Percentiles rank a stretch among this genome's conserved stretches.
phyloP scores from a whole-genome alignment of 345 rosid genomes.

The Populus pruinosa region DNA sequence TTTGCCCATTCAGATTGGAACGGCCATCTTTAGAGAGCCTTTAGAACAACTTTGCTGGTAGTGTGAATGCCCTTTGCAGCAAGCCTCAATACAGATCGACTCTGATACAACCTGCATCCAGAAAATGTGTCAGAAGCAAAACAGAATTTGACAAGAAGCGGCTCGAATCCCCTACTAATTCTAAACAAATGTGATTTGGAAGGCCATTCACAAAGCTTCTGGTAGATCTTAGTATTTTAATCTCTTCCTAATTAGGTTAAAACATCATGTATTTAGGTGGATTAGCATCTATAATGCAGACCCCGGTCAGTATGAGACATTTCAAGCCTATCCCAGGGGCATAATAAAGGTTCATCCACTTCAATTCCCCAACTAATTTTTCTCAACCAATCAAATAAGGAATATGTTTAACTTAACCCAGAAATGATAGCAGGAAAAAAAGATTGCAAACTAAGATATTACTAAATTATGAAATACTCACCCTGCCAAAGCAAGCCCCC shows the following conservation, averaged over 20 bases:
- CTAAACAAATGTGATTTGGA: background rate
- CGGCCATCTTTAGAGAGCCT: slow-evolving; percentile 46
- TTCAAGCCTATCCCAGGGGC: background rate
- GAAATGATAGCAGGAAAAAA: background rate
- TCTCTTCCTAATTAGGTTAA: background rate
- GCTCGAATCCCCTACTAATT: background rate
- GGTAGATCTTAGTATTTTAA: background rate
- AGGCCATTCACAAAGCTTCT: background rate
- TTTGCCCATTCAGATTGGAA: background rate
- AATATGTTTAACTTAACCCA: background rate
- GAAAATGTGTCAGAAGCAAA: slow-evolving; percentile 5
- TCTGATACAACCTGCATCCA: slow-evolving; percentile 55
- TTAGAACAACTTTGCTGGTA: slow-evolving; percentile 65
- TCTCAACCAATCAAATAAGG: background rate
- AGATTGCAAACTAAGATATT: background rate
- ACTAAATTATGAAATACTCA: slow-evolving; percentile 23
- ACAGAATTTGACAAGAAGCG: background rate
- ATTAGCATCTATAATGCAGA: background rate
- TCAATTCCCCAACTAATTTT: background rate
- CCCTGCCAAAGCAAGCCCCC: slow-evolving; percentile 93
- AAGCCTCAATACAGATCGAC: slow-evolving; percentile 56
- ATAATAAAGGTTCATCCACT: background rate
- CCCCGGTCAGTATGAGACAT: background rate
- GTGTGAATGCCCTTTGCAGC: slow-evolving; percentile 69
- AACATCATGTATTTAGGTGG: background rate